Percentiles rank a stretch among this genome's conserved stretches.
Evolutionary conservation across 345 rosid genomes (phyloP).

Genomic region (Dipteronia sinensis): DNA sequence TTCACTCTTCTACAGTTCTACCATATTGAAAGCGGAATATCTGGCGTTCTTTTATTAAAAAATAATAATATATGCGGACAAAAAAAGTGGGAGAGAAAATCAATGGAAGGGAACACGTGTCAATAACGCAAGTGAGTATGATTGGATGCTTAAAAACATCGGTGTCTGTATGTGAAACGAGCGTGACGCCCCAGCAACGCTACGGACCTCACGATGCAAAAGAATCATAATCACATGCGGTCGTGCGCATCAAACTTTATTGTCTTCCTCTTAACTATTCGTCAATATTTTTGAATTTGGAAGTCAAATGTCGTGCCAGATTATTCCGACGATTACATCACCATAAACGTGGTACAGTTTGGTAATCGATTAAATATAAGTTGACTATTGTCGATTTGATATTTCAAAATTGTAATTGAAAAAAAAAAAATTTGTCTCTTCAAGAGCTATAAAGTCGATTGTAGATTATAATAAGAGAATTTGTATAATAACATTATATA

Average conservation of each 20-base stretch:
- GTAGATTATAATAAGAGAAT: background rate
- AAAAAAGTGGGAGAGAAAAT: background rate
- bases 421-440: background rate
- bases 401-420: background rate
- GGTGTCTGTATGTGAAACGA: background rate
- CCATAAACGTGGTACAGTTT: background rate
- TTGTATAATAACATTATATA: too few species aligned
- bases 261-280: too few species aligned
- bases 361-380: too few species aligned
- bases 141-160: slow-evolving; percentile 1
- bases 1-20: too few species aligned
- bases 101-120: background rate
- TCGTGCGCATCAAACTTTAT: background rate
- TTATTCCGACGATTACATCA: background rate
- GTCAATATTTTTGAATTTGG: too few species aligned
- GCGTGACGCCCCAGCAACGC: slow-evolving; percentile 27
- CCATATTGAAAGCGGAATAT: too few species aligned
- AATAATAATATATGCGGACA: background rate
- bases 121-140: slow-evolving; percentile 3
- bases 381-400: background rate
- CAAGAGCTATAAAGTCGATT: background rate
- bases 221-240: background rate
- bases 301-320: too few species aligned
- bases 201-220: slow-evolving; percentile 9
- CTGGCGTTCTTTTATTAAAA: too few species aligned